These are phyloP conservation scores for Vitis rupestris DNA, from an alignment of 164 flowering plant genomes.

Conservation along the genomic window DNA sequence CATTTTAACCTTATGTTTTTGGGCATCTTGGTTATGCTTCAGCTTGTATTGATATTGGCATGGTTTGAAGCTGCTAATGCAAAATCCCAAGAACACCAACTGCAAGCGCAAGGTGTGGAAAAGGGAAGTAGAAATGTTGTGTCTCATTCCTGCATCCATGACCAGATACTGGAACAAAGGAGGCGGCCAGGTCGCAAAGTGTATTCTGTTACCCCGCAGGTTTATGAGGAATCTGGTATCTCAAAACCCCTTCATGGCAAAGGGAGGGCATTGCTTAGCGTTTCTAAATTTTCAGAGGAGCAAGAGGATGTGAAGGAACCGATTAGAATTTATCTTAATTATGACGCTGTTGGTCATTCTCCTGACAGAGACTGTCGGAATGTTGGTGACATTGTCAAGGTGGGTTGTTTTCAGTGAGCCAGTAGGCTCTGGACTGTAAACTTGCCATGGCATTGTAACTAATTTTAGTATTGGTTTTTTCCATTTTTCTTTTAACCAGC, in stretches of 20 bases:
- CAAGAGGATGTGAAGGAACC: conserved; percentile 59
- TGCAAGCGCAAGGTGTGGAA: conserved; percentile 33
- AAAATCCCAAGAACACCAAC: conserved; percentile 27
- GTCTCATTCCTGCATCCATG: conserved; percentile 98
- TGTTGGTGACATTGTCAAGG: conserved; percentile 92
- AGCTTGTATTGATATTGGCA: conserved; percentile 55
- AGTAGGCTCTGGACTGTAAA: not conserved
- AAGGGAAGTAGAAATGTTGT: conserved; percentile 35
- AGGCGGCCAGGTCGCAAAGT: conserved; percentile 80
- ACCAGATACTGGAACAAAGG: conserved; percentile 87
- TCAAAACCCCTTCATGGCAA: conserved; percentile 37
- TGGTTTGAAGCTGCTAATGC: conserved; percentile 39
- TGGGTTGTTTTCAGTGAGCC: conserved; percentile 23
- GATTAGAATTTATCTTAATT: conserved; percentile 90
- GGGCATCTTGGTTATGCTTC: conserved; percentile 11
- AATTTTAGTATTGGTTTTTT: conserved; percentile 3
- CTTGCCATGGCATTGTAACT: conserved; percentile 1
- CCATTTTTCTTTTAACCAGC: conserved; percentile 36
- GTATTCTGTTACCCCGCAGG: conserved; percentile 87
- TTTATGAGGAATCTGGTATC: conserved; percentile 49
- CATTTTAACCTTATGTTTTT: not conserved
- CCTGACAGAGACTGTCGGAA: conserved; percentile 87
- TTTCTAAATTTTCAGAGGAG: conserved; percentile 22
- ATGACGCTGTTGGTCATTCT: conserved; percentile 99
- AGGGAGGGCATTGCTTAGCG: conserved; percentile 74